Percentiles rank a stretch among this genome's conserved stretches.
These are phyloP conservation scores for Brassica nigra DNA, from an alignment of 345 rosid species.

Conservation along the genomic window DNA sequence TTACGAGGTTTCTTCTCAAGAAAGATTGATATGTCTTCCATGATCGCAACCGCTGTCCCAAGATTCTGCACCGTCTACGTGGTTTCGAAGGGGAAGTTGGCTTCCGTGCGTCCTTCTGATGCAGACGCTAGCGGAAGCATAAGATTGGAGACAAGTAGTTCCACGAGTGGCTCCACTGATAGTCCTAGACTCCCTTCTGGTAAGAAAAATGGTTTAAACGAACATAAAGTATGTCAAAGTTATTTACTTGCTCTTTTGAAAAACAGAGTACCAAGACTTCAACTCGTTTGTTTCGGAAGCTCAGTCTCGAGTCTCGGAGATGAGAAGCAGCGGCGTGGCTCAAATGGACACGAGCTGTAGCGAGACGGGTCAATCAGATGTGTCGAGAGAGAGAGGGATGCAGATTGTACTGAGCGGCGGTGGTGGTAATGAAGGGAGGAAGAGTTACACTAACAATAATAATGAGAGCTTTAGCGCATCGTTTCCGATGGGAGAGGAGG, in stretches of 20 bases:
- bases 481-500: slow-evolving; percentile 40
- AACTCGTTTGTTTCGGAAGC: slow-evolving; percentile 37
- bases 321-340: slow-evolving; percentile 6
- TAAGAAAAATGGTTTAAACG: neutral
- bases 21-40: slow-evolving; percentile 57
- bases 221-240: neutral
- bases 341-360: slow-evolving; percentile 40
- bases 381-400: slow-evolving; percentile 23
- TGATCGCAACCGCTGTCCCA: slow-evolving; percentile 65
- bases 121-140: slow-evolving; percentile 54
- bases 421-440: slow-evolving; percentile 22
- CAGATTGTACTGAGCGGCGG: slow-evolving; percentile 20
- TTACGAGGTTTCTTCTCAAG: slow-evolving; percentile 58
- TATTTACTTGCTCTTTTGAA: neutral
- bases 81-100: slow-evolving; percentile 72
- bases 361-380: slow-evolving; percentile 25
- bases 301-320: slow-evolving; percentile 34
- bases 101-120: slow-evolving; percentile 78
- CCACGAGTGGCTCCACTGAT: slow-evolving; percentile 47
- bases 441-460: slow-evolving; percentile 7
- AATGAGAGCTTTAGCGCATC: slow-evolving; percentile 38
- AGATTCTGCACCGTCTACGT: slow-evolving; percentile 77
- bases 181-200: slow-evolving; percentile 36
- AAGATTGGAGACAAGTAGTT: slow-evolving; percentile 50
- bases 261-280: slow-evolving; percentile 36